Base-by-base conservation (phyloP, 257 asterid genomes). In the Sherardia arvensis region DNA sequence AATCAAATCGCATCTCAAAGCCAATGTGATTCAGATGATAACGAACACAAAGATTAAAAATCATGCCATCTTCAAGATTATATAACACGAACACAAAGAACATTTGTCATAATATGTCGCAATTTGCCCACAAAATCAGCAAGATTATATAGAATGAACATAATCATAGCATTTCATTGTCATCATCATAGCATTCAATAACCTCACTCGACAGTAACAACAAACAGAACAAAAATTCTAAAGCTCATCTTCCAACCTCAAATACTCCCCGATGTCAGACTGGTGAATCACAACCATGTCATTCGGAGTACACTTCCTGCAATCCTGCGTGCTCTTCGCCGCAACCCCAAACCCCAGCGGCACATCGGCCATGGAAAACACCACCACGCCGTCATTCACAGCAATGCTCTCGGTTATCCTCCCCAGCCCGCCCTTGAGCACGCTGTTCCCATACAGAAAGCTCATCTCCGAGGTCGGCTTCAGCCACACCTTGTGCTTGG, bases 291-390 rank as follows among this genome's bases (percentile, higher is more conserved):
- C 97, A 2, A 88, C 94, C 36, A 75, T 87, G 43, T 94, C 95
- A 73, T 91, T 83, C 0, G 95, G 98, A 53, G 89, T 96, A 87
- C 84, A 85, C 68, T 86, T 91, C 82, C 95, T 51, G 28, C 95
- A 85, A 75, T 86, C 95, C 63, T 77, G 86, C 0, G 96, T 88
- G 34, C 92, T 81, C 85, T 85, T 87, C 1, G 97, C 97, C 0
- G 95, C 98, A 29, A 84, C 87, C 1, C 97, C 97, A 45, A 88
- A 91, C 4, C 97, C 95, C 72, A 91, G 68, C 3, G 98, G 94
- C 65, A 87, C 78, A 70, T 91, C 96, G 40, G 94, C 59, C 98
- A 91, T 91, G 4, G 94, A 86, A 53, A 79, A 91, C 11, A 88
- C 92, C 11, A 91, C 95, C 14, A 91, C 98, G 7, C 98, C 98